Evolutionary conservation across 345 rosid species (phyloP), one percentile per base, ranked within the genome.

Genomic region (Aquilaria sinensis): DNA sequence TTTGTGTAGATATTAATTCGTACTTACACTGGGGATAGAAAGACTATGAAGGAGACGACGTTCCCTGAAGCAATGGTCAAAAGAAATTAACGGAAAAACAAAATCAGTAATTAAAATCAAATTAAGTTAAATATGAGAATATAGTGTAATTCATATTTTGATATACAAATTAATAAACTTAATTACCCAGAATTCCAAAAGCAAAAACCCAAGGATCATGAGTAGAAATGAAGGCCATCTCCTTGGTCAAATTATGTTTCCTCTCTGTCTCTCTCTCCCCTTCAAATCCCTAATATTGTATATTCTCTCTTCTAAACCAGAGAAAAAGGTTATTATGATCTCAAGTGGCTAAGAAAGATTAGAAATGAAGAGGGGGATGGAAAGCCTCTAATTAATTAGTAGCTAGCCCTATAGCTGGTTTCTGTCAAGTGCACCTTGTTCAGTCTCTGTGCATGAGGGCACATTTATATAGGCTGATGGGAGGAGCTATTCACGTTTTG

Each of bases 21-120:
- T 51, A 70, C 82, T 74, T 63, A 72, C 82, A 74, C 23, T 41
- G 78, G 78, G 52, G 78, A 69, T 2, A 78, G 70, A 51, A 78
- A 78, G 11, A 66, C 78, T 59, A 74, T 69, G 30, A 74, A 68
- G 51, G 78, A 78, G 15, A 69, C 14, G 6, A 71, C 45, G 65
- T 78, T 78, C 15, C 76, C 76, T 77, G 33, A 51, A 55, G 54
- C 45, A 64, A 45, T 37, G 50, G 54, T 13, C 6, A 49, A 1
- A 13, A 12, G 3, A 5, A 4, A 50, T 12, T 14, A 50, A 4
- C 23, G 1, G 23, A 23, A 23, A 23, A 23, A 23, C 10, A 32
- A 13, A 5, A 51, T 51, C 9, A 12, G 10, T 32, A 9, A 37
- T 37, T 3, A 37, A 23, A 23, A 37, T 37, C 5, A 9, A 4